Evolutionary conservation across 345 rosid species (phyloP).

Genomic region (Arabis alpina): DNA sequence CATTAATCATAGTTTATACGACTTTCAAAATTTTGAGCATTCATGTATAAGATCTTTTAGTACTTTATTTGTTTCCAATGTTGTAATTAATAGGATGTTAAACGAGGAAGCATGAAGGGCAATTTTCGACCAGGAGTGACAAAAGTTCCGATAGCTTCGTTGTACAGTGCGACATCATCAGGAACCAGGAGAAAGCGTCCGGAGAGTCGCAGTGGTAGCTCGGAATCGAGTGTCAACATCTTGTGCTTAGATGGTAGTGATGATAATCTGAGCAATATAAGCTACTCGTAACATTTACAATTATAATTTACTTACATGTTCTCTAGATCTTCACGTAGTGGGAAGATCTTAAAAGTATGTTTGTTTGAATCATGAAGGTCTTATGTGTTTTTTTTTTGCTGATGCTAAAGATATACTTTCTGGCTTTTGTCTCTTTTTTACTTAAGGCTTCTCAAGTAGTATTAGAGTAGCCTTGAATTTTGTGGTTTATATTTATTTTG

Average conservation of each 20-base stretch:
- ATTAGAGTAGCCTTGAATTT: too few species aligned
- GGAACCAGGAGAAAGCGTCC: conserved; percentile 53
- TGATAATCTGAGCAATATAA: conserved; percentile 38
- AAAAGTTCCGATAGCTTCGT: conserved; percentile 62
- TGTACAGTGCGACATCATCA: conserved; percentile 65
- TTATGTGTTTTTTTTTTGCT: too few species aligned
- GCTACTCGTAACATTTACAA: not conserved
- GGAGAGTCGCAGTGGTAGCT: conserved; percentile 67
- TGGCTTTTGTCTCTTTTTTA: too few species aligned
- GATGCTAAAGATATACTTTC: too few species aligned
- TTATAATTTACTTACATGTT: too few species aligned
- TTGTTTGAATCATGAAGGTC: too few species aligned
- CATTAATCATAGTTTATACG: not conserved
- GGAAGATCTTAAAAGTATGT: too few species aligned
- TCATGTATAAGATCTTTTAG: not conserved
- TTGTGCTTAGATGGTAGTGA: conserved; percentile 47
- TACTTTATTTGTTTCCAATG: not conserved
- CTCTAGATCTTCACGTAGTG: too few species aligned
- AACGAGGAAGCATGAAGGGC: conserved; percentile 63
- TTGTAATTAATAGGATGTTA: conserved; percentile 52
- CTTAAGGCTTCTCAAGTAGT: too few species aligned
- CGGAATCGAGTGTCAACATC: conserved; percentile 70
- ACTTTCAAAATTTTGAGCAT: not conserved
- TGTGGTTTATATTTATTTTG: too few species aligned
- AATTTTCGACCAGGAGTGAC: conserved; percentile 59